Percentiles rank a stretch among this genome's conserved stretches.
phyloP scores from a whole-genome alignment of 768 basidiomycete genomes.

The Cubamyces sp. region DNA sequence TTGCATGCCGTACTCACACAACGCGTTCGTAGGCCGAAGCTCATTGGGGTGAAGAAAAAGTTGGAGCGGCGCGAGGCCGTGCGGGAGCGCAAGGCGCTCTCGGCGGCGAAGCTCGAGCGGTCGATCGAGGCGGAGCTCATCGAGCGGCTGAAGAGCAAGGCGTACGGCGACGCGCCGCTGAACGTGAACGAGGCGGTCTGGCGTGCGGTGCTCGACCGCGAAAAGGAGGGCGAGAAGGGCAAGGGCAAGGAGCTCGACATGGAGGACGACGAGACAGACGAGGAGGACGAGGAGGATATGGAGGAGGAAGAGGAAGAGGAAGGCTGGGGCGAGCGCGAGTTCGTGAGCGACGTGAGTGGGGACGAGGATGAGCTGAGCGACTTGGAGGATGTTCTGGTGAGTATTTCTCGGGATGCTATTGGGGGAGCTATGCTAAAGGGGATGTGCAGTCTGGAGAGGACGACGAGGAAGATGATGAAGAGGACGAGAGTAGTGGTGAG shows the following conservation, averaged over 20 bases:
- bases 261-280: slow-evolving; percentile 59
- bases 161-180: slow-evolving; percentile 95
- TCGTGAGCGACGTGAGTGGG: slow-evolving; percentile 75
- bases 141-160: slow-evolving; percentile 93
- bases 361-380: slow-evolving; percentile 68
- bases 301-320: slow-evolving; percentile 59
- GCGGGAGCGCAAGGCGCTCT: slow-evolving; percentile 94
- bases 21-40: slow-evolving; percentile 67
- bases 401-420: slow-evolving; percentile 32
- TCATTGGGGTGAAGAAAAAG: slow-evolving; percentile 97
- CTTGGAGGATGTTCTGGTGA: slow-evolving; percentile 68
- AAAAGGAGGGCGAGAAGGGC: slow-evolving; percentile 44
- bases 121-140: slow-evolving; percentile 96
- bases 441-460: slow-evolving; percentile 36
- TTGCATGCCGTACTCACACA: background rate
- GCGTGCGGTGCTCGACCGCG: slow-evolving; percentile 87
- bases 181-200: slow-evolving; percentile 98
- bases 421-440: background rate
- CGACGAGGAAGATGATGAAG: slow-evolving; percentile 49
- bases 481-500: slow-evolving; percentile 45
- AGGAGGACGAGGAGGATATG: slow-evolving; percentile 57
- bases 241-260: slow-evolving; percentile 52
- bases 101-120: slow-evolving; percentile 92
- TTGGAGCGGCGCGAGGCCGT: slow-evolving; percentile 90
- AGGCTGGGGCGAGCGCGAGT: slow-evolving; percentile 71